Evolutionary conservation across 192 early-diverging fungal genomes (phyloP), one percentile per base, ranked within the genome.

Genomic region (Umbelopsis sp.): DNA sequence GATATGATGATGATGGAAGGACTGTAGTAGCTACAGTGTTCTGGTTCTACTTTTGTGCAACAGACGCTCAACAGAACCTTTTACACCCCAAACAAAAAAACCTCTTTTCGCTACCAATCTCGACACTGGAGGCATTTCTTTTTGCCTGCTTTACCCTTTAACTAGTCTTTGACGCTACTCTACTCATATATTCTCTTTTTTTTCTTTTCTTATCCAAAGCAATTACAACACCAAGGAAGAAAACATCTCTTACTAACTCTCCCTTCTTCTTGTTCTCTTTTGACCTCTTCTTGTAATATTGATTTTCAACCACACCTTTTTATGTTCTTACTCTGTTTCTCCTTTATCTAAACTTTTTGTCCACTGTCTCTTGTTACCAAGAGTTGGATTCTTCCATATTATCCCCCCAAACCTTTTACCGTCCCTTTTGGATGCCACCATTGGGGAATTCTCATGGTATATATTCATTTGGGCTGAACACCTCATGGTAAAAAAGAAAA

Each of bases 141-240:
- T 30, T 41, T 41, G 37, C 37, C 37, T 41, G 37, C 37, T 41
- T 41, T 41, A 41, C 37, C 37, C 37, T 41, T 30, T 41, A 41
- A 6, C 10, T 41, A 41, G 7, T 41, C 37, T 41, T 41, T 41
- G 37, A 41, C 37, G 37, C 37, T 41, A 41, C 37, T 41, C 37
- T 66, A 75, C 33, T 69, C 53, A 9, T 69, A 70, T 53, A 64
- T 66, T 66, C 47, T 37, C 11, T 46, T 49, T 49, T 49, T 13
- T 49, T 61, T 61, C 25, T 22, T 61, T 61, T 35, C 16, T 61
- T 75, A 50, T 48, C 68, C 74, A 18, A 48, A 53, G 15, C 46
- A 69, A 46, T 66, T 69, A 21, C 69, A 75, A 9, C 74, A 49
- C 22, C 68, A 66, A 18, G 23, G 47, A 15, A 49, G 23, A 23